Evolutionary conservation across 352 stramenopile genomes (phyloP).

Genomic region (Pythium rhizo-oryzae): DNA sequence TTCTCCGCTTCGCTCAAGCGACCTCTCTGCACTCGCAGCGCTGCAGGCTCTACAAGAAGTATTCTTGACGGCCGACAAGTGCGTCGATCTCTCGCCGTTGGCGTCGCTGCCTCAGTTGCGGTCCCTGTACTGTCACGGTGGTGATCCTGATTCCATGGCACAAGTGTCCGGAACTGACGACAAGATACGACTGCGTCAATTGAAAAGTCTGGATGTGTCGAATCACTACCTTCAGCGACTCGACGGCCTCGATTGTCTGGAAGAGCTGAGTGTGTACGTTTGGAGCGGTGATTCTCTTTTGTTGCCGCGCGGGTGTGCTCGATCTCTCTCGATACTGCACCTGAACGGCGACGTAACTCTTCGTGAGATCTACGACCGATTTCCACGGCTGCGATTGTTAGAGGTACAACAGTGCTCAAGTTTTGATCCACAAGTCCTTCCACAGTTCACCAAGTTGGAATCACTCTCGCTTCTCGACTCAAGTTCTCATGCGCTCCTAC

Average conservation of each 20-base stretch:
- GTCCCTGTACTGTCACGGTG: slow-evolving; percentile 13
- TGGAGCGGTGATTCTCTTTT: slow-evolving; percentile 18
- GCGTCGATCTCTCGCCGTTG: slow-evolving; percentile 12
- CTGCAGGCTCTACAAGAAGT: slow-evolving; percentile 8
- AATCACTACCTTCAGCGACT: slow-evolving; percentile 15
- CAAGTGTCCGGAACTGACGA: background rate
- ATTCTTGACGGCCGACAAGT: slow-evolving; percentile 8
- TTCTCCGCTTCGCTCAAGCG: background rate
- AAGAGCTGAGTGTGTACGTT: slow-evolving; percentile 21
- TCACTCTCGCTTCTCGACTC: slow-evolving; percentile 9
- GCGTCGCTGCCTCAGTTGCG: slow-evolving; percentile 3
- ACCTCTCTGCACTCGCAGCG: background rate
- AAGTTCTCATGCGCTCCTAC: background rate
- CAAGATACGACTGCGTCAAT: background rate
- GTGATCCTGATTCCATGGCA: slow-evolving; percentile 19
- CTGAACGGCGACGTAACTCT: slow-evolving; percentile 5
- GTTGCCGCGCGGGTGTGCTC: slow-evolving; percentile 7
- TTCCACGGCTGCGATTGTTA: slow-evolving; percentile 5
- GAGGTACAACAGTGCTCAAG: slow-evolving; percentile 7
- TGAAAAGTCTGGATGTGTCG: slow-evolving; percentile 17
- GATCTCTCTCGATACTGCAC: background rate
- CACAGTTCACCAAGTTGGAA: slow-evolving; percentile 4
- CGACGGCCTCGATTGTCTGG: background rate
- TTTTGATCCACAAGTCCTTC: background rate
- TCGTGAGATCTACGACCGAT: slow-evolving; percentile 13